Base-by-base conservation (phyloP, 768 basidiomycete genomes). In the Mycena vitilis region DNA sequence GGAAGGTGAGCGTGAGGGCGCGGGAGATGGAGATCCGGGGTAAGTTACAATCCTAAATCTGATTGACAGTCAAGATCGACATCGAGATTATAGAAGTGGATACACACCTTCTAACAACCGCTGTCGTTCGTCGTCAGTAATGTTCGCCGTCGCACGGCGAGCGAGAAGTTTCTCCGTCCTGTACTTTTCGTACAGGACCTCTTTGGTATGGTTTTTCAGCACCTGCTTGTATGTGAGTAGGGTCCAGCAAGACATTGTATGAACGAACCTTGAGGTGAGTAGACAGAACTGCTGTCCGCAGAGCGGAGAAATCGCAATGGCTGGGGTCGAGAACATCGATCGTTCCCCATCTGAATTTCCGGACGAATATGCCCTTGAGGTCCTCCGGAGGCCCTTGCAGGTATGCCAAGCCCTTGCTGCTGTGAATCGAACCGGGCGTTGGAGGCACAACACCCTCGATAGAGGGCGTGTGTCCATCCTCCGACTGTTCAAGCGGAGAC, bases 131-230 rank as follows among this genome's bases (percentile, higher is more conserved):
- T 89, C 90, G 59, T 93, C 90, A 60, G 89, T 88, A 73, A 95
- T 94, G 71, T 89, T 86, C 73, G 87, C 86, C 23, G 94, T 95
- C 23, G 92, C 94, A 70, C 95, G 91, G 71, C 93, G 87, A 52
- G 93, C 94, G 22, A 96, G 88, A 63, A 96, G 87, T 80, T 95
- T 95, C 82, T 95, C 95, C 1, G 94, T 96, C 75, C 96, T 86
- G 79, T 91, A 98, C 74, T 91, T 91, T 83, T 98, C 96, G 78
- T 98, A 98, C 79, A 96, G 80, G 64, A 95, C 93, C 77, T 97
- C 94, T 73, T 91, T 91, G 38, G 95, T 96, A 65, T 89, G 89
- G 52, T 83, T 87, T 81, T 94, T 95, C 68, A 97, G 84, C 74
- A 92, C 84, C 94, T 95, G 76, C 54, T 13, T 9, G 9, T 22